Evolutionary conservation across 192 early-diverging fungal genomes (phyloP).

Genomic region (Endogone sp.): DNA sequence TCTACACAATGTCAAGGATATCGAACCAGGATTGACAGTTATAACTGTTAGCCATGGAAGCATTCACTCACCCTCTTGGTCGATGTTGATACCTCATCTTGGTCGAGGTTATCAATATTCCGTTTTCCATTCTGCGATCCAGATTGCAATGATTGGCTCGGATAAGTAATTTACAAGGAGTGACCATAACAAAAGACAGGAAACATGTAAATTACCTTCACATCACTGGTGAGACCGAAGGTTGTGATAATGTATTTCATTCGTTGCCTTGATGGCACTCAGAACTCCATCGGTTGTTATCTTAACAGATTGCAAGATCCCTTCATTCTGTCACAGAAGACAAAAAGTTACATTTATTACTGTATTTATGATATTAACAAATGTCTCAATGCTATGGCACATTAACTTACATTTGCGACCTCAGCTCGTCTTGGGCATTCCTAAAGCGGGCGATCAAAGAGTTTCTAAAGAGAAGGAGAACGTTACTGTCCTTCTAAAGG

Average conservation of each 20-base stretch:
- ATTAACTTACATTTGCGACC: not conserved
- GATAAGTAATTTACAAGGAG: not conserved
- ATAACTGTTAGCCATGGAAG: not conserved
- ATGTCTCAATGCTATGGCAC: not conserved
- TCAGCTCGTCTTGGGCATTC: not conserved
- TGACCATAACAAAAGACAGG: not conserved
- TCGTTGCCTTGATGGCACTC: not conserved
- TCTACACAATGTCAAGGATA: not conserved
- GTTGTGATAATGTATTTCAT: not conserved
- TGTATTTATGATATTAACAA: not conserved
- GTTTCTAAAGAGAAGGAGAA: not conserved
- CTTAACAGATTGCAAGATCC: not conserved
- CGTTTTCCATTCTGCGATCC: not conserved
- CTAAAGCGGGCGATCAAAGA: not conserved
- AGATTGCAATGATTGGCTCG: not conserved
- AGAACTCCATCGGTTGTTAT: not conserved
- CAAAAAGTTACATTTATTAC: not conserved
- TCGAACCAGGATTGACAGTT: not conserved
- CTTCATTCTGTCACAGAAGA: not conserved
- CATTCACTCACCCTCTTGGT: not conserved
- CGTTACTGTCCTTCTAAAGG: not conserved
- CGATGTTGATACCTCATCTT: not conserved
- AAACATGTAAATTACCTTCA: not conserved
- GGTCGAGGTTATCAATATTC: not conserved
- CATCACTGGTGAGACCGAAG: not conserved